Base-by-base conservation (phyloP, 176 grass and related monocot species). In the Saccharum spontaneum region DNA sequence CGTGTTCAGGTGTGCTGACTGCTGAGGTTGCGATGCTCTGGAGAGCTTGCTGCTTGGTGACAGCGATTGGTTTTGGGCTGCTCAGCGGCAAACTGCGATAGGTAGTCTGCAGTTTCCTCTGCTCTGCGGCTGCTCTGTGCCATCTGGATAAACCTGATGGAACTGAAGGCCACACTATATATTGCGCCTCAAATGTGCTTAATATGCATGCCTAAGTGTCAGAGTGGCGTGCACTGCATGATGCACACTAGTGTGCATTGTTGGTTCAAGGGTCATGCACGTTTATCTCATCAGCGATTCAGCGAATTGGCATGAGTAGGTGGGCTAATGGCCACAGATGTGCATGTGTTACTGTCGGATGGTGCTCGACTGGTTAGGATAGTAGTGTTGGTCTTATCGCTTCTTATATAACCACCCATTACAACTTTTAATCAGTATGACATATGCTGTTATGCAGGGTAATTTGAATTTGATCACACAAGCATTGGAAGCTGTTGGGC, bases 381-480 rank as follows among this genome's bases (percentile, higher is more conserved):
- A 57, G 61, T 39, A 30, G 4, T 85, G 31, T 76, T 40, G 30
- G 43, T 50, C 36, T 69, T 52, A 13, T 31, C n/a, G 8, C 13
- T 16, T 76, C 48, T 30, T 0, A 2, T 67, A 20, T 41, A 12
- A 57, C 46, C 20, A 39, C 4, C 5, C 10, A 39, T 37, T 34
- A 1, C 45, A 61, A 81, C 44, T 18, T 18, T 37, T 57, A 10
- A 33, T 31, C 46, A 36, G 13, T 44, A 65, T 59, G 84, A 61
- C 74, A n/a, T 11, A 65, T 74, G 15, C 26, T 83, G 34, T 86
- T 4, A 39, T 78, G 41, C 82, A 95, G 95, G 93, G 95, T 14
- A 98, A 98, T 80, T 87, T 98, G 57, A 98, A 98, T 90, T 79
- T 98, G 89, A 95, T 98, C 62, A 98, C 95, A 4, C 71, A 85